phyloP scores from a whole-genome alignment of 768 basidiomycete genomes.

The Termitomyces eurrhizus region DNA sequence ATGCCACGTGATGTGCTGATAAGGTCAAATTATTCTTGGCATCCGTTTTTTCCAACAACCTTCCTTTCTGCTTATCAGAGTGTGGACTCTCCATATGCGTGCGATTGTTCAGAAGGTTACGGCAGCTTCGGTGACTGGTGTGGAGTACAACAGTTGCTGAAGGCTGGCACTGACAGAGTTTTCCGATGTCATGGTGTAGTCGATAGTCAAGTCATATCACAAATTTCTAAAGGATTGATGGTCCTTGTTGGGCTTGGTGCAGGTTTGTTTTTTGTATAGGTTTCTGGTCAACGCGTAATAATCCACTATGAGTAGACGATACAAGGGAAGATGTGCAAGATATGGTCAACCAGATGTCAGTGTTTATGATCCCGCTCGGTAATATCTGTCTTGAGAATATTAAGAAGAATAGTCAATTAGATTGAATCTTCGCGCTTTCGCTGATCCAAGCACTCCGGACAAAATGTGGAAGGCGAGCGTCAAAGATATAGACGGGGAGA shows the following conservation, averaged over 20 bases:
- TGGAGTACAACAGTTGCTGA: neutral
- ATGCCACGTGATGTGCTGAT: slow-evolving; percentile 9
- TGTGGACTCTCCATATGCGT: slow-evolving; percentile 47
- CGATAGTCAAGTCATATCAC: slow-evolving; percentile 72
- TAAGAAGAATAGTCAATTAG: slow-evolving; percentile 31
- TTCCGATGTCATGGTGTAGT: slow-evolving; percentile 42
- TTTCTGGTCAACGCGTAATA: neutral
- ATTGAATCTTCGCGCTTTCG: slow-evolving; percentile 70
- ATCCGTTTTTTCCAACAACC: neutral
- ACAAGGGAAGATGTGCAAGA: slow-evolving; percentile 65
- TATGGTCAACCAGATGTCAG: slow-evolving; percentile 82
- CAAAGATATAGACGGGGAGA: slow-evolving; percentile 84
- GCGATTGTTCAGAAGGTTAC: slow-evolving; percentile 84
- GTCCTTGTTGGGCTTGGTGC: slow-evolving; percentile 86
- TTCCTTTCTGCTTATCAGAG: neutral
- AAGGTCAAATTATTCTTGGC: neutral
- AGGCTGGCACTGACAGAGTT: neutral
- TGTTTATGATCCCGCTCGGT: neutral
- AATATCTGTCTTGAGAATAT: slow-evolving; percentile 1
- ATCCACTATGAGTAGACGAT: slow-evolving; percentile 58
- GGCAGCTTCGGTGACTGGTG: slow-evolving; percentile 83
- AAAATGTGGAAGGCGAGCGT: slow-evolving; percentile 87
- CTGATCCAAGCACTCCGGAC: slow-evolving; percentile 46
- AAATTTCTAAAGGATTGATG: slow-evolving; percentile 82
- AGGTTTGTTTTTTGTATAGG: slow-evolving; percentile 41